These are phyloP conservation scores for Lentinula lateritia DNA, from an alignment of 768 basidiomycete species.

Conservation along the genomic window DNA sequence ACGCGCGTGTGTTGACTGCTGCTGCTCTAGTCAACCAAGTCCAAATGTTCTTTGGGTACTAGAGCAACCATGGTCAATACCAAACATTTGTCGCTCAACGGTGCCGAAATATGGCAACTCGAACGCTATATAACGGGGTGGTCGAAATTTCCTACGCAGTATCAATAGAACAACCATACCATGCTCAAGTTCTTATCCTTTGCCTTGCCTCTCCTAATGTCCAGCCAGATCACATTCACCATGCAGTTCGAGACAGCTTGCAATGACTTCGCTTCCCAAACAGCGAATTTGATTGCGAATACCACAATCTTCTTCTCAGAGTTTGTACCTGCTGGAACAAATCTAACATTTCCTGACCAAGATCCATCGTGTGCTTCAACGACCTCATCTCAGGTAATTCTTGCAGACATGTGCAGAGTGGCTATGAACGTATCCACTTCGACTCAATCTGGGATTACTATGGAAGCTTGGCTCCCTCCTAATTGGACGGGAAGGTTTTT, in stretches of 20 bases:
- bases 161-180: too few species aligned
- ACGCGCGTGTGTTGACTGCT: too few species aligned
- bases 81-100: not conserved
- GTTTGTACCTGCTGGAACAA: not conserved
- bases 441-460: slow-evolving; percentile 2
- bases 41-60: too few species aligned
- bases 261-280: not conserved
- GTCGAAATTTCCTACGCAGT: not conserved
- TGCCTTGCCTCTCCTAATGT: not conserved
- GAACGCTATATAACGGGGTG: not conserved
- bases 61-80: too few species aligned
- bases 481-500: slow-evolving; percentile 10
- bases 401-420: slow-evolving; percentile 8
- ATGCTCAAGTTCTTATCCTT: not conserved
- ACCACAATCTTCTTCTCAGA: not conserved
- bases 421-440: slow-evolving; percentile 9
- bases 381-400: not conserved
- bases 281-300: not conserved
- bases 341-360: not conserved
- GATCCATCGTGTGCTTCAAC: not conserved
- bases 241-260: not conserved
- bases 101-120: not conserved
- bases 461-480: slow-evolving; percentile 11
- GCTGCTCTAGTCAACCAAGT: too few species aligned
- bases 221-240: not conserved